A percentile compares a stretch with the other conserved stretches of the same genome.
These are phyloP conservation scores for Ophiostoma sp. DNA, from an alignment of 2,329 filamentous ascomycete species.

Conservation along the genomic window DNA sequence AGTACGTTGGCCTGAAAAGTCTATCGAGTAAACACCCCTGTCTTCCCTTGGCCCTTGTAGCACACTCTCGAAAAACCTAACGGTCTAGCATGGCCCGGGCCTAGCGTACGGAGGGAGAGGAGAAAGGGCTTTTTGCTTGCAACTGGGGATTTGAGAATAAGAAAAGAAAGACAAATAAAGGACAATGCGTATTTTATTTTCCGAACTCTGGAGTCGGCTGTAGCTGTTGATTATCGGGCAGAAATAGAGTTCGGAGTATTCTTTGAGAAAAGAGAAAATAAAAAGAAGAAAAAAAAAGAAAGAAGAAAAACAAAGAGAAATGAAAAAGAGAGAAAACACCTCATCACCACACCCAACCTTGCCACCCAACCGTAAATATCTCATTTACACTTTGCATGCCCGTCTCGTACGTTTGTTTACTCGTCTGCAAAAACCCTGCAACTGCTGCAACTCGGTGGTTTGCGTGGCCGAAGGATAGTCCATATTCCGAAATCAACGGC, in stretches of 20 bases:
- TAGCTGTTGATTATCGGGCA: not conserved
- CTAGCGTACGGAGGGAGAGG: slow-evolving; percentile 15
- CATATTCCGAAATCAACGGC: not conserved
- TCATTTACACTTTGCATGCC: not conserved
- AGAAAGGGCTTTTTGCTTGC: not conserved
- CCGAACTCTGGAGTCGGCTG: not conserved
- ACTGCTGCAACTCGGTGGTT: not conserved
- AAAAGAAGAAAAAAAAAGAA: not conserved
- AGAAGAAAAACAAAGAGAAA: not conserved
- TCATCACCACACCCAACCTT: slow-evolving; percentile 1
- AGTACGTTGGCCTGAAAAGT: not conserved
- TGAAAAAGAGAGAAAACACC: not conserved
- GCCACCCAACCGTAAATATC: slow-evolving; percentile 2
- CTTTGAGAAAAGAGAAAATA: not conserved
- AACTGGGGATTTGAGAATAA: not conserved
- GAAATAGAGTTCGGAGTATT: not conserved
- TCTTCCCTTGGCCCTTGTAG: slow-evolving; percentile 5
- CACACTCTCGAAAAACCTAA: not conserved
- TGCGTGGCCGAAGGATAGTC: not conserved
- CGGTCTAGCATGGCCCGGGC: slow-evolving; percentile 14
- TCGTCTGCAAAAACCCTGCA: not conserved
- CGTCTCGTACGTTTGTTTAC: slow-evolving; percentile 1
- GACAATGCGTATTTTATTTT: not conserved
- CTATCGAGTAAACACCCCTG: not conserved
- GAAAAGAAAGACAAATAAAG: not conserved